Percentiles rank a stretch among this genome's conserved stretches.
phyloP scores from a whole-genome alignment of 768 basidiomycete species.

The Artomyces pyxidatus region DNA sequence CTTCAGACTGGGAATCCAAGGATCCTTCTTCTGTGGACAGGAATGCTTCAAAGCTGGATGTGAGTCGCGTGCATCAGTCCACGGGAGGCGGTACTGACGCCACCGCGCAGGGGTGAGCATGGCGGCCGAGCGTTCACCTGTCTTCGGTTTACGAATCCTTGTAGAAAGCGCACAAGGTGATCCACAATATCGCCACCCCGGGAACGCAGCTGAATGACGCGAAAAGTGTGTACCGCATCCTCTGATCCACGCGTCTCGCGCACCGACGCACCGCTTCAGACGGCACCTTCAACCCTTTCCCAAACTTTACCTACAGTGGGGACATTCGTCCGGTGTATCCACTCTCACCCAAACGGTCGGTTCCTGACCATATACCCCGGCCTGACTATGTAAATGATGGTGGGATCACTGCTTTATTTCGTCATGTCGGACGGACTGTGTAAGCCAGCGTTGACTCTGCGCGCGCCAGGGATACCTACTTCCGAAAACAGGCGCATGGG shows the following conservation, averaged over 20 bases:
- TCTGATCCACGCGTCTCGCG: background rate
- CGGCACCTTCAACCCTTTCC: conserved; percentile 75
- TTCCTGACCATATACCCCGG: conserved; percentile 76
- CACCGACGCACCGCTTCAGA: conserved; percentile 33
- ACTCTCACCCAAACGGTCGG: conserved; percentile 63
- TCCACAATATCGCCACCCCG: conserved; percentile 55
- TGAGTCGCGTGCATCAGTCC: conserved; percentile 34
- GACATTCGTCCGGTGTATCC: conserved; percentile 78
- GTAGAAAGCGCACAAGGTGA: conserved; percentile 76
- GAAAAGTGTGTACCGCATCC: conserved; percentile 17
- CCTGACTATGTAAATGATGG: conserved; percentile 85
- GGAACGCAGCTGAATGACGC: conserved; percentile 20
- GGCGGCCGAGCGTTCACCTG: background rate
- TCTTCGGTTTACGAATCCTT: background rate
- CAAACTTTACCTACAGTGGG: conserved; percentile 72
- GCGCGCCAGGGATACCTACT: conserved; percentile 44
- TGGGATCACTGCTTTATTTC: conserved; percentile 30
- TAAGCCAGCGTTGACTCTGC: conserved; percentile 16
- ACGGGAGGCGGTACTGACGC: no score
- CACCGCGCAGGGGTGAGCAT: conserved; percentile 22
- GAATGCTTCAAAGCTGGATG: conserved; percentile 95
- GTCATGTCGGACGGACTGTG: conserved; percentile 26
- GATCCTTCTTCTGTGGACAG: conserved; percentile 90
- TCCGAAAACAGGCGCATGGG: conserved; percentile 52
- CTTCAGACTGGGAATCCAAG: conserved; percentile 67